These are phyloP conservation scores for Dalbergia cultrata DNA, from an alignment of 306 rosid species.

Conservation along the genomic window DNA sequence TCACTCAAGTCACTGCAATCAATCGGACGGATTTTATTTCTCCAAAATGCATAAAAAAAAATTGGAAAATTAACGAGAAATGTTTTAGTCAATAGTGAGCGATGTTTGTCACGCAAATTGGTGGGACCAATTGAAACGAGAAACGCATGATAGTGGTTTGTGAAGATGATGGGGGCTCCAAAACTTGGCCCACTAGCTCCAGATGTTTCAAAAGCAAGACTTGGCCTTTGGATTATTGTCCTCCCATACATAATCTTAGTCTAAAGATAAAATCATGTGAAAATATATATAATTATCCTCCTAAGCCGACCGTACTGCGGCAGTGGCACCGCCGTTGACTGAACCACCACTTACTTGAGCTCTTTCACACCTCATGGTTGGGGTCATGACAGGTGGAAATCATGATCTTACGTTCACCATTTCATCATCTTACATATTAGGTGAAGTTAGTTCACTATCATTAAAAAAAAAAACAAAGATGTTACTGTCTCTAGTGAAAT, in stretches of 20 bases:
- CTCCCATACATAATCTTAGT: background rate
- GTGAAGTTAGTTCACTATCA: background rate
- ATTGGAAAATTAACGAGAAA: background rate
- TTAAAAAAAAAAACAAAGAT: too few relatives aligned
- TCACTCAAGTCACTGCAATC: background rate
- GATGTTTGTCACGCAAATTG: constrained; percentile 20
- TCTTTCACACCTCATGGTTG: background rate
- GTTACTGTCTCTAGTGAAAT: too few relatives aligned
- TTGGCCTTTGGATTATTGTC: constrained; percentile 22
- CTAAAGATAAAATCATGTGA: background rate
- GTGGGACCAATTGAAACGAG: constrained; percentile 33
- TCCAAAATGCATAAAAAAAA: background rate
- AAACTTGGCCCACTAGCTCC: constrained; percentile 3
- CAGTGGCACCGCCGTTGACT: constrained; percentile 32
- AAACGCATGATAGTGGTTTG: background rate
- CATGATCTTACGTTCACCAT: constrained; percentile 18
- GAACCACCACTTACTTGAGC: background rate
- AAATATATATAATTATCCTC: background rate
- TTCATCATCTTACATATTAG: background rate
- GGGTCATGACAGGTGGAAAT: constrained; percentile 38
- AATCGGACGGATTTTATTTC: background rate
- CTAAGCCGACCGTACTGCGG: background rate
- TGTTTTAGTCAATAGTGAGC: too few relatives aligned
- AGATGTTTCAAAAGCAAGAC: constrained; percentile 35
- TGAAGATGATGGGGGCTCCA: constrained; percentile 33